Percentiles rank a stretch among this genome's conserved stretches.
phyloP scores from a whole-genome alignment of 805 yeast species.

The Spathaspora hagerdaliae region DNA sequence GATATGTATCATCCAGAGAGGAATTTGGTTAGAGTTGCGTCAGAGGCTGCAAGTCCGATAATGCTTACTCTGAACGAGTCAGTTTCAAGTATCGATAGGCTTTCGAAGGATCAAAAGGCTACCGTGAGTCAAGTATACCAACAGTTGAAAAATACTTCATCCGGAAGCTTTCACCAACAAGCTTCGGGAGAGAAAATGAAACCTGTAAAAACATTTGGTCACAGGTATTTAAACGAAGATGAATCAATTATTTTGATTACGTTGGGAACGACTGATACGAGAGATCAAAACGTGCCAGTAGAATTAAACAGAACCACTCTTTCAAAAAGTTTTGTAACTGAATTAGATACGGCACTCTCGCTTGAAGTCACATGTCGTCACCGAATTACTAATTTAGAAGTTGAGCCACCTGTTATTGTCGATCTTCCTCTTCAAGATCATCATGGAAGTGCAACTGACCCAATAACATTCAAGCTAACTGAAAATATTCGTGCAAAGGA shows the following conservation, averaged over 20 bases:
- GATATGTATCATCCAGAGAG: conserved; percentile 36
- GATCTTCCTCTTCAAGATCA: conserved; percentile 85
- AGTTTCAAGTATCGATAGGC: conserved; percentile 32
- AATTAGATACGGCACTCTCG: conserved; percentile 83
- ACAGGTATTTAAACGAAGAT: conserved; percentile 57
- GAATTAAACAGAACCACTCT: conserved; percentile 71
- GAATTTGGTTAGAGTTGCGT: conserved; percentile 20
- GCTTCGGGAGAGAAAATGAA: conserved; percentile 17
- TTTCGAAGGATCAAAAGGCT: conserved; percentile 28
- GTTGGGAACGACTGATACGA: conserved; percentile 78
- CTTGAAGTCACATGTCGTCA: conserved; percentile 50
- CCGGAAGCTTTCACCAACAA: neutral
- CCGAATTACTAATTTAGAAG: conserved; percentile 19
- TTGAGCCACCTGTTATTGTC: conserved; percentile 57
- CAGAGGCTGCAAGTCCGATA: conserved; percentile 8
- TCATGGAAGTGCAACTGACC: conserved; percentile 63
- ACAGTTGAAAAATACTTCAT: conserved; percentile 27
- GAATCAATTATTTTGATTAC: conserved; percentile 78
- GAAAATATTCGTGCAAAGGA: conserved; percentile 44
- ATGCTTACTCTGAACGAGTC: conserved; percentile 9
- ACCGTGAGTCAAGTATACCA: conserved; percentile 36
- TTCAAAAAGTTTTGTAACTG: conserved; percentile 73
- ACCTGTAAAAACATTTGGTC: conserved; percentile 83
- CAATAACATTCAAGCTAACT: conserved; percentile 65
- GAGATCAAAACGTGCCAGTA: conserved; percentile 57